Conservation (phyloP, 2,329 filamentous ascomycete species). For the Emericellopsis cladophorae region DNA sequence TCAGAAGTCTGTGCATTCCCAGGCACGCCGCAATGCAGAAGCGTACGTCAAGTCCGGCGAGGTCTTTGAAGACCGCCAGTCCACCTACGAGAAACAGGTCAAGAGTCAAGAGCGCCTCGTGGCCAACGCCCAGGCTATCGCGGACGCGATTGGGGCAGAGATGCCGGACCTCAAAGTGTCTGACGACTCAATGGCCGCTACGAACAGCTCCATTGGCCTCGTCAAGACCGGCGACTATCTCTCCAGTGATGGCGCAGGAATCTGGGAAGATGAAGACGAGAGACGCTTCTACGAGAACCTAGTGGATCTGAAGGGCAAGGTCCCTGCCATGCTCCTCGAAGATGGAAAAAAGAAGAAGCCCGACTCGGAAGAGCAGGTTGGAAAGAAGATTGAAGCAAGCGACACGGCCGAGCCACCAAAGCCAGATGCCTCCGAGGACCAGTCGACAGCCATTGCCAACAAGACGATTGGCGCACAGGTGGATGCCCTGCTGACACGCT, state of each 20-base stretch:
- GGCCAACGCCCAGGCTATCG: constrained; percentile 79
- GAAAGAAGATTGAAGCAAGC: constrained; percentile 53
- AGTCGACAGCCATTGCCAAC: constrained; percentile 89
- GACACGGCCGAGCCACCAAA: constrained; percentile 40
- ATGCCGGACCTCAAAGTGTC: constrained; percentile 90
- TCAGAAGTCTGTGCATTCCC: constrained; percentile 75
- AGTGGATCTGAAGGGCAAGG: constrained; percentile 88
- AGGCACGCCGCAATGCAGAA: constrained; percentile 90
- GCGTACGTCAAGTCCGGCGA: constrained; percentile 98
- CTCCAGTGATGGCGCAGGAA: constrained; percentile 80
- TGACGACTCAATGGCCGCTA: constrained; percentile 51
- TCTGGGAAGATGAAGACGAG: constrained; percentile 98
- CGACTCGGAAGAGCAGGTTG: constrained; percentile 70
- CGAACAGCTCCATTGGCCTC: constrained; percentile 74
- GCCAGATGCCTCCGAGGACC: constrained; percentile 45
- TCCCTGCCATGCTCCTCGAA: constrained; percentile 85
- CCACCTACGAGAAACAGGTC: constrained; percentile 87
- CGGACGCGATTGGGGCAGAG: constrained; percentile 75
- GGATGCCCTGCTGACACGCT: constrained; percentile 71
- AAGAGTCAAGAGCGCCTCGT: constrained; percentile 88
- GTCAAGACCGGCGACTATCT: constrained; percentile 92
- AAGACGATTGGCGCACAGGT: constrained; percentile 97
- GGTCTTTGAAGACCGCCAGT: constrained; percentile 93
- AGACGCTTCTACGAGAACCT: constrained; percentile 96
- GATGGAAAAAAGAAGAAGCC: constrained; percentile 89